Conservation (phyloP, 73 alveolate species). For the Paraurostyla sp. region DNA sequence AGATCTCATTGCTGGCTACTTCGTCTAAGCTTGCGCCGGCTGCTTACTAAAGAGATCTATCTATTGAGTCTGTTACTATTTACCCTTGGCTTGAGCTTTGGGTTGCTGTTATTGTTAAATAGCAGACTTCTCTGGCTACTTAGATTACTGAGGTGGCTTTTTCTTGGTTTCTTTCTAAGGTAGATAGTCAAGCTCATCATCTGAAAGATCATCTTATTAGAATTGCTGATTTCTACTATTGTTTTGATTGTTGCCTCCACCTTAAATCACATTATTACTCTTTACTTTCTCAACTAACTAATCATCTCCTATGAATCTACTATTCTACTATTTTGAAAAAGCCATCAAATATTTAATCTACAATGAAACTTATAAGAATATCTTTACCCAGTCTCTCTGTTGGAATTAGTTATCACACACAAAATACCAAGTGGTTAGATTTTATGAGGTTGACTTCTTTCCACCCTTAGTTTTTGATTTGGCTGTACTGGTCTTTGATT, state of each 20-base stretch:
- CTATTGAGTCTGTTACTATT: neutral
- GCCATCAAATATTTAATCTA: slow-evolving; percentile 21
- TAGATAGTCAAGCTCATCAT: neutral
- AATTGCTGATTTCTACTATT: too few relatives aligned
- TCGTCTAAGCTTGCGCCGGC: neutral
- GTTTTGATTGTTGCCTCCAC: neutral
- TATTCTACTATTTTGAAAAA: neutral
- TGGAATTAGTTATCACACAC: slow-evolving; percentile 36
- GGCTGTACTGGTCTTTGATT: neutral
- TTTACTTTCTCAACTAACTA: neutral
- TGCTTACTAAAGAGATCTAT: neutral
- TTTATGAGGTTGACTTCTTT: neutral
- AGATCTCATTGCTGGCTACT: neutral
- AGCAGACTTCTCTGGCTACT: neutral
- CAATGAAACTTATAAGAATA: neutral
- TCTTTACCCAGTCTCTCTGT: neutral
- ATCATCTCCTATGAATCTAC: neutral
- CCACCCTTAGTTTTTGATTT: slow-evolving; percentile 21
- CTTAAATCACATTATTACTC: too few relatives aligned
- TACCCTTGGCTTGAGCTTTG: neutral
- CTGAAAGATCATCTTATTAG: neutral
- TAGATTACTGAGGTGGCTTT: neutral
- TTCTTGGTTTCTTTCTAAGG: neutral
- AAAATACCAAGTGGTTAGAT: slow-evolving; percentile 25
- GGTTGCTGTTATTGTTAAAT: neutral